Evolutionary conservation across 495 filamentous ascomycete species (phyloP).

Genomic region (Lasiosphaeria miniovina): DNA sequence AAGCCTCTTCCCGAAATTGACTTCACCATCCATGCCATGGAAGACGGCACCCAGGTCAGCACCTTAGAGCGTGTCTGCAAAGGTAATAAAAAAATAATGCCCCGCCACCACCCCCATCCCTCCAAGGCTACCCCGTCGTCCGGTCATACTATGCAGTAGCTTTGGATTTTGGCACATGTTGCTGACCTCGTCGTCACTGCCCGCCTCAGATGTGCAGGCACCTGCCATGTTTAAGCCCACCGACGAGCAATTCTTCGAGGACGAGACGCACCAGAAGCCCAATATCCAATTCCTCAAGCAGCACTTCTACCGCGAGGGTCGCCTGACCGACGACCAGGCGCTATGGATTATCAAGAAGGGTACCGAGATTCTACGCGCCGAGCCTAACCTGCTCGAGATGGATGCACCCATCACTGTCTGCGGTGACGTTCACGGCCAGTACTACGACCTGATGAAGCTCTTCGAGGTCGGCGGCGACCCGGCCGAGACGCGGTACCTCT

Average conservation of each 20-base stretch:
- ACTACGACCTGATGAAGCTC: constrained; percentile 98
- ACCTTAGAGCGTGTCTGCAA: constrained; percentile 95
- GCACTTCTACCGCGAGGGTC: constrained; percentile 96
- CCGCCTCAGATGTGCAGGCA: constrained; percentile 80
- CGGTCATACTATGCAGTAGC: too few species aligned
- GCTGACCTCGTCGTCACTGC: constrained; percentile 14
- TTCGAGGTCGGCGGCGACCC: constrained; percentile 98
- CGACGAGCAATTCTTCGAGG: constrained; percentile 70
- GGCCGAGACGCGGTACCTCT: constrained; percentile 91
- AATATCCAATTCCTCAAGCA: constrained; percentile 94
- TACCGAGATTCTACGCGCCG: constrained; percentile 74
- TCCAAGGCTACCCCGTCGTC: not conserved
- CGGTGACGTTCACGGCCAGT: constrained; percentile 97
- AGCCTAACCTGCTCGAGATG: constrained; percentile 98
- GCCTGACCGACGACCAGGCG: constrained; percentile 94
- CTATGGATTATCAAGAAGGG: constrained; percentile 89
- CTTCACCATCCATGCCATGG: constrained; percentile 96
- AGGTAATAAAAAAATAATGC: constrained; percentile 54
- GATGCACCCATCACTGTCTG: constrained; percentile 99
- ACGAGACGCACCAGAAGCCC: constrained; percentile 81
- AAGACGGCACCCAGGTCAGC: constrained; percentile 92
- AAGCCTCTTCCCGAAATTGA: constrained; percentile 95
- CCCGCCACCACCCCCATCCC: not conserved
- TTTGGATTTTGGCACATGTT: not conserved
- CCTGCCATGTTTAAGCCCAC: constrained; percentile 87